Base-by-base conservation (phyloP, 495 filamentous ascomycete genomes). In the Penicillium goetzii region DNA sequence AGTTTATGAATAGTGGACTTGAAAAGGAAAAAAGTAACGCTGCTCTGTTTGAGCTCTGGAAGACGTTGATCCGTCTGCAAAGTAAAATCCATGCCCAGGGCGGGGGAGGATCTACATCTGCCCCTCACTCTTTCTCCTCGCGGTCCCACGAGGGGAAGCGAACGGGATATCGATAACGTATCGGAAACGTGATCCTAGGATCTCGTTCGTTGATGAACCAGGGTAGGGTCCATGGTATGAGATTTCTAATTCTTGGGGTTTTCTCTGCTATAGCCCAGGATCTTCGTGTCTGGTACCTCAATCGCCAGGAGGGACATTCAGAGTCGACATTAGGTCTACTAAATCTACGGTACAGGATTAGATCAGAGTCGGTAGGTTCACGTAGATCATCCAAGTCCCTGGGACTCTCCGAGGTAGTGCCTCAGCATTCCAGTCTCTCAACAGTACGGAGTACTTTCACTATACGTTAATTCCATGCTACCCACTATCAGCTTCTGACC, bases 111-210 rank as follows among this genome's bases (percentile, higher is more conserved):
- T 63, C 61, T 54, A 49, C 61, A 54, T 14, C 23, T 59, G 47
- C 61, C 60, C 60, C 60, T 62, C 60, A 62, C 45, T 41, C 43
- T 30, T 26, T 23, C n/a, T 25, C 41, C n/a, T 54, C 32, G 7
- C 23, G 25, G 17, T 14, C 47, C 25, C 25, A 30, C 47, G 47
- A 52, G 12, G 47, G 38, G 47, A 47, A 59, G 34, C 53, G 34
- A 45, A 34, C 61, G 32, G 7, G 33, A 47, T 47, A 2, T 45
- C 17, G 41, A 45, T 21, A 23, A 23, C 45, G 40, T 41, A 56
- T 61, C 53, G 61, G 58, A 67, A 56, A 64, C 60, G 36, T 55
- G 41, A 43, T 66, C 63, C 67, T 28, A 34, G 59, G 50, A 52
- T 53, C 59, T 21, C 50, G 40, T 47, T 49, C 56, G 41, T 12